Base-by-base conservation (phyloP, 148 eudicot species). In the Camellia sinensis region DNA sequence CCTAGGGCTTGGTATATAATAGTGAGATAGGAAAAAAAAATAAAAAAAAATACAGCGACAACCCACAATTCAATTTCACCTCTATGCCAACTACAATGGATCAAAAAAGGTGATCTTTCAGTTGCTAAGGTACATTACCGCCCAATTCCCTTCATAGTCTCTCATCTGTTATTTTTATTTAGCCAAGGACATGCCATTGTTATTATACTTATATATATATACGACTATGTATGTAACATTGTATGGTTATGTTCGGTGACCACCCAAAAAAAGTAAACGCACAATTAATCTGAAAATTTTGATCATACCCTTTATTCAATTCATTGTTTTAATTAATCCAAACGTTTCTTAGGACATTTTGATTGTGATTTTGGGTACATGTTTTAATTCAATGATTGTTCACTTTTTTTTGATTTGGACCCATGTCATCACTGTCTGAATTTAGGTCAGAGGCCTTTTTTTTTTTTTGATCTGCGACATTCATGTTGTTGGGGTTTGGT, bases 221-320 rank as follows among this genome's bases (percentile, higher is more conserved):
- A 48, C 52, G 52, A 29, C 15, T 48, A 48, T 80, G 19, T 64
- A 9, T 80, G 83, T 85, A 54, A 77, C 83, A 77, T 41, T 73
- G 73, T 73, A 52, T 74, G 45, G 73, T 44, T 59, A 63, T 83
- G 77, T 79, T 71, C 60, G 66, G 74, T 79, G 76, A 84, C 83
- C 78, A 17, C 67, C 77, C 5, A 61, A 53, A 81, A 82, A 76
- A 50, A 72, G 76, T 40, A 75, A 73, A 67, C 29, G 43, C 17
- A 44, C 22, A 61, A 64, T 66, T 62, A 48, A 40, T 53, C 50
- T 17, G 37, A 2, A 13, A 66, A 80, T 37, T 40, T 53, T 37
- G 41, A 19, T 22, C 29, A 48, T 17, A 52, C 13, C 11, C 8
- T 17, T 29, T 3, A 29, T 8, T 57, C 43, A 14, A 29, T 66